Base-by-base conservation (phyloP, 164 flowering plant genomes). In the Protea cynaroides region DNA sequence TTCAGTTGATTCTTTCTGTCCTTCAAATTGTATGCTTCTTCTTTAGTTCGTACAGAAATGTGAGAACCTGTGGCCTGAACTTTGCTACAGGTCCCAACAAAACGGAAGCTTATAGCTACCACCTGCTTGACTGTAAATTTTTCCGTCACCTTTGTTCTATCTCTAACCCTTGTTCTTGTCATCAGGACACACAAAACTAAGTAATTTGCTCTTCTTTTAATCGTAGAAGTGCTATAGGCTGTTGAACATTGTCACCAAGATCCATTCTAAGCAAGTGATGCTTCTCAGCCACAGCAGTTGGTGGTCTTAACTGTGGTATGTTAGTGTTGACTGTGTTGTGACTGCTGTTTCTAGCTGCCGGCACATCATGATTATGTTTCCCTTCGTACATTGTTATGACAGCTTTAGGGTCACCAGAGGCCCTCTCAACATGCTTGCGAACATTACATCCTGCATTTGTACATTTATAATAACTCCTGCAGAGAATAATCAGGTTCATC, bases 301-400 rank as follows among this genome's bases (percentile, higher is more conserved):
- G 72, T 58, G 80, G 63, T 76, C 75, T 83, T 46, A 67, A 40
- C 69, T 71, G 83, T 38, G 64, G 9, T 17, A 64, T 57, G 61
- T 47, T 67, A 56, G 25, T 71, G 73, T 72, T 78, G 49, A 68
- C 72, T 34, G 75, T 67, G 72, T 65, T 78, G 51, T 78, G 80
- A 75, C 77, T 75, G 73, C 83, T 75, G 62, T 68, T 72, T 72
- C 78, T 85, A 23, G 84, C 83, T n/a, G 80, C 74, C 0, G 98
- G 98, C 46, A 87, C 79, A 52, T 84, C 90, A 53, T 93, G 98
- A 64, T 86, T 87, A 69, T 93, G 98, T 66, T 93, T 93, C 40
- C 98, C 98, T 67, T 93, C 98, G 56, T 93, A 90, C 40, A 97
- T 87, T 7, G 98, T 90, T 61, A 93, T 79, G 18, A 90, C 95